Percentiles rank a stretch among this genome's conserved stretches.
Conservation (phyloP, 441 rosid species). For the Aquilaria agallochum region DNA sequence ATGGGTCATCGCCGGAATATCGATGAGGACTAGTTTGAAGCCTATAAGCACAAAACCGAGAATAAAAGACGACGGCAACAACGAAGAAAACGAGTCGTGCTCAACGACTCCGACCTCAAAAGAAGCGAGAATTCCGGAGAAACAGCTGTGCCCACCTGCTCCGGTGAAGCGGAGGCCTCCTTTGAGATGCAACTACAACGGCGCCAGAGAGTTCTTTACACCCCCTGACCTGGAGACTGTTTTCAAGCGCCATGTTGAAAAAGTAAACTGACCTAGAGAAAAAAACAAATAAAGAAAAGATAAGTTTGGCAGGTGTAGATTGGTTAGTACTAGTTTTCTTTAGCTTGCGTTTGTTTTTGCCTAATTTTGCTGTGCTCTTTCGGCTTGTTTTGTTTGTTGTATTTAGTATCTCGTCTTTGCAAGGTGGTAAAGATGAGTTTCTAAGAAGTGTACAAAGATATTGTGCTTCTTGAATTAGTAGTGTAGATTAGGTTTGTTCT, state of each 20-base stretch:
- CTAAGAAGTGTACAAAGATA: constrained; percentile 35
- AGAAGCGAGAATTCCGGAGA: constrained; percentile 75
- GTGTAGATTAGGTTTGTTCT: constrained; percentile 9
- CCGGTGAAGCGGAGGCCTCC: constrained; percentile 65
- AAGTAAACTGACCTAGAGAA: constrained; percentile 30
- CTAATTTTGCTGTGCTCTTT: constrained; percentile 1
- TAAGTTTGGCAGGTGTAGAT: no score
- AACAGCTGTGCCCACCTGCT: constrained; percentile 67
- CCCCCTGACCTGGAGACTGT: constrained; percentile 85
- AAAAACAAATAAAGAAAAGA: neutral
- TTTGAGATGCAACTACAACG: constrained; percentile 43
- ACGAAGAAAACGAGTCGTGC: constrained; percentile 28
- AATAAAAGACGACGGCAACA: constrained; percentile 29
- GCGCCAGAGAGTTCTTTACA: constrained; percentile 65
- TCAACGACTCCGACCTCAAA: constrained; percentile 75
- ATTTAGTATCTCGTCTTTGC: constrained; percentile 11
- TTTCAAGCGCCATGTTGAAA: constrained; percentile 60
- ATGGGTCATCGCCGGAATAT: constrained; percentile 74
- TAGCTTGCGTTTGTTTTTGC: constrained; percentile 8
- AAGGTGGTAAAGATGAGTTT: constrained; percentile 21
- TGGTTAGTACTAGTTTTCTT: neutral
- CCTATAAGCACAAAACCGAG: constrained; percentile 57
- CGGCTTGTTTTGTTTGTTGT: neutral
- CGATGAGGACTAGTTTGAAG: constrained; percentile 52
- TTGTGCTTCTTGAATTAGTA: constrained; percentile 27